Evolutionary conservation across 2,329 filamentous ascomycete genomes (phyloP).

Genomic region (Aspergillus pseudoglaucus): DNA sequence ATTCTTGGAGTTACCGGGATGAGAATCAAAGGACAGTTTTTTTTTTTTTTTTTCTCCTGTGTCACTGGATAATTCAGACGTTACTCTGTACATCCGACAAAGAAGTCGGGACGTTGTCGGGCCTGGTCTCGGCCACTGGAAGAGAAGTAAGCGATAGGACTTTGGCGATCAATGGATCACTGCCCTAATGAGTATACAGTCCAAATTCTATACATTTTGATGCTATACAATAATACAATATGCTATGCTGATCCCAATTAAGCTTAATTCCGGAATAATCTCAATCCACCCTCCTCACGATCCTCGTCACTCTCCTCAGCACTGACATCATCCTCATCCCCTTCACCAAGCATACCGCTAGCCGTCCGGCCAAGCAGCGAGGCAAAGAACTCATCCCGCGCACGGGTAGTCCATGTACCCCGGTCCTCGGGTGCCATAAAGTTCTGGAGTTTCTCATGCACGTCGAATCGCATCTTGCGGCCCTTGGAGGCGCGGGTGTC

Average conservation of each 20-base stretch:
- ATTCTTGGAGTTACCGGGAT: too few species aligned
- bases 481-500: slow-evolving; percentile 95
- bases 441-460: slow-evolving; percentile 95
- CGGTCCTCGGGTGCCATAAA: slow-evolving; percentile 93
- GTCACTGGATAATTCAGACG: too few species aligned
- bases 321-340: slow-evolving; percentile 45
- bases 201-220: neutral
- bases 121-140: too few species aligned
- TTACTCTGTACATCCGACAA: too few species aligned
- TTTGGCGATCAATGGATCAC: too few species aligned
- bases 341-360: slow-evolving; percentile 59
- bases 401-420: slow-evolving; percentile 69
- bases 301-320: slow-evolving; percentile 23
- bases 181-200: too few species aligned
- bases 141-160: too few species aligned
- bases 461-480: slow-evolving; percentile 84
- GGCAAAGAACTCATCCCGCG: slow-evolving; percentile 69
- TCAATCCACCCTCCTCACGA: slow-evolving; percentile 27
- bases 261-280: slow-evolving; percentile 24
- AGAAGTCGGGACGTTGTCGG: too few species aligned
- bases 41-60: too few species aligned
- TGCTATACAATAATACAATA: neutral
- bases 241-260: neutral
- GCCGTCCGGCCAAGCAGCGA: slow-evolving; percentile 61
- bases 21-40: too few species aligned